Conservation (phyloP, 352 stramenopile species). For the Phytopythium montanum region DNA sequence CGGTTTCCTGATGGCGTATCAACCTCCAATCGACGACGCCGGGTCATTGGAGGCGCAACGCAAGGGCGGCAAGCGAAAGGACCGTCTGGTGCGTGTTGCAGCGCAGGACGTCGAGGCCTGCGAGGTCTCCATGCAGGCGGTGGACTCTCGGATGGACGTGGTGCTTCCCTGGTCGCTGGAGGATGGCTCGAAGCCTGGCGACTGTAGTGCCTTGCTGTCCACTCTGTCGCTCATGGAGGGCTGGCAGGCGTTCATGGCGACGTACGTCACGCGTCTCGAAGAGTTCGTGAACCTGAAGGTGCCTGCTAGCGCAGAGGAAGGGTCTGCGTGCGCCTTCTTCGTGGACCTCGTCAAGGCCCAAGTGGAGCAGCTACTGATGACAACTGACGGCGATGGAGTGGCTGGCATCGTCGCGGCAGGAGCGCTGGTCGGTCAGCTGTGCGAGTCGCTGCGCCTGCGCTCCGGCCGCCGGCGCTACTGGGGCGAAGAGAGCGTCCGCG, state of each 20-base stretch:
- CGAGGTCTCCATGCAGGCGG: constrained; percentile 14
- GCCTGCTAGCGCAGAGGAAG: constrained; percentile 32
- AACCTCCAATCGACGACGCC: constrained; percentile 16
- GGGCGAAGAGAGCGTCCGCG: neutral
- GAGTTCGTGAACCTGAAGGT: constrained; percentile 37
- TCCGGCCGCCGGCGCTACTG: constrained; percentile 16
- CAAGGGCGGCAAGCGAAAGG: constrained; percentile 39
- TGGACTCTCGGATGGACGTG: constrained; percentile 22
- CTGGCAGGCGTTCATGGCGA: constrained; percentile 42
- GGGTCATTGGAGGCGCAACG: constrained; percentile 22
- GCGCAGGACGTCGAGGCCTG: constrained; percentile 42
- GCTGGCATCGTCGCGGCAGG: constrained; percentile 29
- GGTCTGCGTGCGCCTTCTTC: constrained; percentile 36
- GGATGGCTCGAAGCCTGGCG: constrained; percentile 1
- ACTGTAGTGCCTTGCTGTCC: constrained; percentile 19
- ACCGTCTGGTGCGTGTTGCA: constrained; percentile 47
- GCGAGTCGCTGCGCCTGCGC: constrained; percentile 12
- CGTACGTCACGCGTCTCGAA: constrained; percentile 32
- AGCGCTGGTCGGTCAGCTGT: constrained; percentile 31
- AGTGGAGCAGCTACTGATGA: constrained; percentile 13
- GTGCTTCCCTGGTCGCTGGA: constrained; percentile 9
- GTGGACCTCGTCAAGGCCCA: constrained; percentile 22
- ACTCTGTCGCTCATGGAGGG: constrained; percentile 33
- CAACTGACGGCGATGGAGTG: constrained; percentile 8
- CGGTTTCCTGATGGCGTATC: constrained; percentile 42